Evolutionary conservation across 352 stramenopile genomes (phyloP).

Genomic region (Pythium pyrilobum): DNA sequence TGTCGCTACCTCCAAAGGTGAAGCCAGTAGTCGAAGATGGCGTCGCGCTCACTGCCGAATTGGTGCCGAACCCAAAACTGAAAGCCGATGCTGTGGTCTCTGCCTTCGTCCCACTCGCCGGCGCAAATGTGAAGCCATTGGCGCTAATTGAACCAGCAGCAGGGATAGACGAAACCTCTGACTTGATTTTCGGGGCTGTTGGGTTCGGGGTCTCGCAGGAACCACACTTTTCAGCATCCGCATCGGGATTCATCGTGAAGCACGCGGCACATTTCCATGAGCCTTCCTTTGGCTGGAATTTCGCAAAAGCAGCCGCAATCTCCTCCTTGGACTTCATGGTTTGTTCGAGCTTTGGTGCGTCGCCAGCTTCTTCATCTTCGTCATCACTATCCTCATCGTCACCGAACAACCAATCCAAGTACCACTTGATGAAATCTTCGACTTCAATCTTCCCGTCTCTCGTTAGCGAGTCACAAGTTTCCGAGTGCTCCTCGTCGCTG

Average conservation of each 20-base stretch:
- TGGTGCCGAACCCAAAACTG: conserved; percentile 14
- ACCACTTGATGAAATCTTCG: conserved; percentile 55
- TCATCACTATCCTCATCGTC: conserved; percentile 41
- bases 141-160: conserved; percentile 30
- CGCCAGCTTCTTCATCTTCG: conserved; percentile 21
- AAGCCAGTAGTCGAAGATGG: background rate
- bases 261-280: conserved; percentile 56
- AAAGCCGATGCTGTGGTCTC: conserved; percentile 1
- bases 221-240: conserved; percentile 32
- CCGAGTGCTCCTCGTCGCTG: conserved; percentile 43
- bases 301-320: conserved; percentile 41
- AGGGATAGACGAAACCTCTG: conserved; percentile 7
- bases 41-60: background rate
- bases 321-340: conserved; percentile 52
- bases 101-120: background rate
- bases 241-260: conserved; percentile 35
- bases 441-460: conserved; percentile 49
- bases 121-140: conserved; percentile 35
- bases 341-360: conserved; percentile 6
- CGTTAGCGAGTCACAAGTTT: conserved; percentile 29
- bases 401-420: conserved; percentile 58
- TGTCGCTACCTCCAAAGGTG: conserved; percentile 3
- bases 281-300: conserved; percentile 42
- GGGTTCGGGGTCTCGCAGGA: conserved; percentile 50
- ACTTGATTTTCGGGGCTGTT: conserved; percentile 26